Evolutionary conservation across 306 rosid species (phyloP).

Genomic region (Prunus salicina): DNA sequence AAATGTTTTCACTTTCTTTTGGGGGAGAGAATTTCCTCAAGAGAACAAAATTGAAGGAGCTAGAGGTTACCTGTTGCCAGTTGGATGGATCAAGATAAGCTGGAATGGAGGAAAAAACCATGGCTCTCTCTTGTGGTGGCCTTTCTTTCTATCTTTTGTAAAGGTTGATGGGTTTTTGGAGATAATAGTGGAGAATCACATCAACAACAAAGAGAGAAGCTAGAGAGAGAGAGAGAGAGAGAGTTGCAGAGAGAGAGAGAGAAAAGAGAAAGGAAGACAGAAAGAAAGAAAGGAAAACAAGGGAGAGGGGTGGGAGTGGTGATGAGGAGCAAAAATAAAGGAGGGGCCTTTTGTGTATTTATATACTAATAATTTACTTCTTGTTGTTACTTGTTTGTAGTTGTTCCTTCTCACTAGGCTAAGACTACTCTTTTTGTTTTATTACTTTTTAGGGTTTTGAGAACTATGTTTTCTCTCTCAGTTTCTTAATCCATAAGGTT

Average conservation of each 20-base stretch:
- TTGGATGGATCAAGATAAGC: conserved; percentile 85
- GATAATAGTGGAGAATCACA: conserved; percentile 59
- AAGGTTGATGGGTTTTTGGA: conserved; percentile 50
- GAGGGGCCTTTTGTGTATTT: conserved; percentile 58
- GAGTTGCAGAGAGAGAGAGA: conserved; percentile 27
- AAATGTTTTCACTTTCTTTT: conserved; percentile 22
- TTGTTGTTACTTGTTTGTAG: conserved; percentile 14
- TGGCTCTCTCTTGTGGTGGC: conserved; percentile 33
- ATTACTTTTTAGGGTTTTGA: conserved; percentile 80
- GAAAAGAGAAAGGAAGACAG: conserved; percentile 22
- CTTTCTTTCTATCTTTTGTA: conserved; percentile 60
- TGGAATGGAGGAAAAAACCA: conserved; percentile 89
- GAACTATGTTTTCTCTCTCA: conserved; percentile 33
- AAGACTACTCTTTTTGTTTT: conserved; percentile 58
- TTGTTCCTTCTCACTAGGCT: background rate
- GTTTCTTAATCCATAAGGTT: conserved; percentile 82
- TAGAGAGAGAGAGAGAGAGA: conserved; percentile 19
- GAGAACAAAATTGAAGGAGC: background rate
- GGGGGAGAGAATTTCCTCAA: background rate
- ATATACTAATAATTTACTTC: conserved; percentile 45
- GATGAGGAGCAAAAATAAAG: conserved; percentile 57
- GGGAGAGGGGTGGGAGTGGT: background rate
- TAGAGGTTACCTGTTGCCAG: conserved; percentile 74
- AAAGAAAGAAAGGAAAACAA: conserved; percentile 6
- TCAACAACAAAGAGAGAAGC: conserved; percentile 29